Conservation (phyloP, 192 early-diverging fungal species). For the Backusella macrospora region DNA sequence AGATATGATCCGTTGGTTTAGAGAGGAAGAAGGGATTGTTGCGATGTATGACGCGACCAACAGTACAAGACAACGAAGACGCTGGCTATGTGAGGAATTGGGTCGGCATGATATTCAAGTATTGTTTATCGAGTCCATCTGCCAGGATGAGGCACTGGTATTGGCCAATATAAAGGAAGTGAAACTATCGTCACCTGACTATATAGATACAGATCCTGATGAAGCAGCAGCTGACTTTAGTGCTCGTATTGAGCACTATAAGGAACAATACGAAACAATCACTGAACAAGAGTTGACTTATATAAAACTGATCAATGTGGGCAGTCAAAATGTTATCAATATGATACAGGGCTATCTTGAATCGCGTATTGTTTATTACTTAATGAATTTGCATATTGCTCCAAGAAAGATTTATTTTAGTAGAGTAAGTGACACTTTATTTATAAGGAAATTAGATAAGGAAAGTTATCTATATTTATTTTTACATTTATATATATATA, state of each 20-base stretch:
- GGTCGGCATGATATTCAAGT: constrained; percentile 78
- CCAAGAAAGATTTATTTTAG: constrained; percentile 93
- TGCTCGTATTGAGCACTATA: constrained; percentile 90
- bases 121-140: constrained; percentile 96
- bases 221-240: constrained; percentile 88
- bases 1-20: constrained; percentile 94
- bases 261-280: constrained; percentile 87
- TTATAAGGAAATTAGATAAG: not conserved
- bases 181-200: constrained; percentile 96
- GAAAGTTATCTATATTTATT: constrained; percentile 9
- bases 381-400: constrained; percentile 98
- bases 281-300: constrained; percentile 75
- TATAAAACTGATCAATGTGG: constrained; percentile 95
- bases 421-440: constrained; percentile 46
- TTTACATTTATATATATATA: constrained; percentile 26
- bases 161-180: constrained; percentile 93
- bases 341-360: constrained; percentile 94
- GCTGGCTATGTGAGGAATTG: constrained; percentile 70
- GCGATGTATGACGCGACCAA: constrained; percentile 99
- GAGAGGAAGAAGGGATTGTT: constrained; percentile 78
- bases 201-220: constrained; percentile 84
- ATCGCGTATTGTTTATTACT: constrained; percentile 95
- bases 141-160: constrained; percentile 86
- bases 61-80: constrained; percentile 81
- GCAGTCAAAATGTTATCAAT: constrained; percentile 88